These are phyloP conservation scores for Leishmania major DNA, from an alignment of 208 protist species.

Conservation along the genomic window DNA sequence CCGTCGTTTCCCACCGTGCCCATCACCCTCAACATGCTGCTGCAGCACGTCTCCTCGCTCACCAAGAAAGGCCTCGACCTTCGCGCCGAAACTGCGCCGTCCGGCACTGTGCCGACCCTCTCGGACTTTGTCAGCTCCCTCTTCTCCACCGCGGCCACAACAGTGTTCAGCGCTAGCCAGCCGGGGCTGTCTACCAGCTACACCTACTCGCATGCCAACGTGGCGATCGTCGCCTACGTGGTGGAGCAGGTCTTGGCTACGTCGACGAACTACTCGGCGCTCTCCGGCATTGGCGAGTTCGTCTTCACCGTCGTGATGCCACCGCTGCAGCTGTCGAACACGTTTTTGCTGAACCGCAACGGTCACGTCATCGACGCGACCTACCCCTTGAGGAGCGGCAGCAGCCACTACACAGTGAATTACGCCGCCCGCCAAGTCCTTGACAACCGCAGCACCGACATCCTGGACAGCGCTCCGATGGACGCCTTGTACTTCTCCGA, in stretches of 20 bases:
- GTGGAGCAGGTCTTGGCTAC: slow-evolving; percentile 42
- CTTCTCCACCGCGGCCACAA: slow-evolving; percentile 18
- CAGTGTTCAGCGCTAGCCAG: slow-evolving; percentile 16
- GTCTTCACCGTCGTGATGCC: slow-evolving; percentile 48
- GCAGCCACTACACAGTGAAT: slow-evolving; percentile 5
- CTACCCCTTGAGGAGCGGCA: slow-evolving; percentile 26
- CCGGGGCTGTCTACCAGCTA: slow-evolving; percentile 33
- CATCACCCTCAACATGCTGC: slow-evolving; percentile 63
- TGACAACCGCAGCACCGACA: slow-evolving; percentile 3
- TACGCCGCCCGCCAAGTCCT: slow-evolving; percentile 39
- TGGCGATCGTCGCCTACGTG: slow-evolving; percentile 57
- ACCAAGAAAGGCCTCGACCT: slow-evolving; percentile 38
- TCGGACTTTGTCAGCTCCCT: slow-evolving; percentile 39
- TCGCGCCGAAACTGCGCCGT: slow-evolving; percentile 8
- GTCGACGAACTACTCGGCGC: not conserved
- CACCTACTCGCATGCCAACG: slow-evolving; percentile 57
- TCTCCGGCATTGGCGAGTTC: slow-evolving; percentile 32
- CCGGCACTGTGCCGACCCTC: slow-evolving; percentile 21
- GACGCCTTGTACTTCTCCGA: slow-evolving; percentile 60
- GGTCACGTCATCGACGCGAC: slow-evolving; percentile 12
- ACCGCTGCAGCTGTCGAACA: slow-evolving; percentile 42
- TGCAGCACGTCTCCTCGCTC: slow-evolving; percentile 65
- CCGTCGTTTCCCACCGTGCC: slow-evolving; percentile 19
- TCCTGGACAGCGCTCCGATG: slow-evolving; percentile 22
- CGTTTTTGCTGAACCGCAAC: slow-evolving; percentile 48